Percentiles rank a stretch among this genome's conserved stretches.
Evolutionary conservation across 371 early-diverging fungal species (phyloP).

Genomic region (Lichtheimia hyalospora): DNA sequence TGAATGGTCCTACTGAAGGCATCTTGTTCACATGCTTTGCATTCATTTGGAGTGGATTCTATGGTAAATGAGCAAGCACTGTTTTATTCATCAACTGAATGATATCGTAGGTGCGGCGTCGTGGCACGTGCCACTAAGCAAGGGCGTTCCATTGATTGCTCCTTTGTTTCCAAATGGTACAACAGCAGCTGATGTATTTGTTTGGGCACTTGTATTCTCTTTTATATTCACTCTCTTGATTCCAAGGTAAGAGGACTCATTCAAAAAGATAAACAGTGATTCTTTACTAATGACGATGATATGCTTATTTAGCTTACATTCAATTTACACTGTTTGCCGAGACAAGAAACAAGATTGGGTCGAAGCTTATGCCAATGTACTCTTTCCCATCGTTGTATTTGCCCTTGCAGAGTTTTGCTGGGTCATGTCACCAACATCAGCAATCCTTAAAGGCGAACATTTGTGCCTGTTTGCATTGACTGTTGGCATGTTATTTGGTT

Average conservation of each 20-base stretch:
- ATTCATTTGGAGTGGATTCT: conserved; percentile 72
- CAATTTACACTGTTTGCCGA: conserved; percentile 32
- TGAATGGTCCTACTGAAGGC: conserved; percentile 97
- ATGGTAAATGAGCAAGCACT: conserved; percentile 27
- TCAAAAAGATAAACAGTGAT: no score
- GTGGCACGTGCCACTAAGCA: conserved; percentile 18
- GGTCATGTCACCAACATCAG: conserved; percentile 65
- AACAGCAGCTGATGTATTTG: conserved; percentile 18
- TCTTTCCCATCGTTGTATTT: conserved; percentile 59
- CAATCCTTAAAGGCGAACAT: conserved; percentile 60
- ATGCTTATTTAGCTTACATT: conserved; percentile 10
- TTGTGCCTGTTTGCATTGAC: conserved; percentile 71
- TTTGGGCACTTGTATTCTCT: conserved; percentile 18
- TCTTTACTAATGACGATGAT: neutral
- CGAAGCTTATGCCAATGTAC: conserved; percentile 18
- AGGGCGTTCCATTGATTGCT: conserved; percentile 13
- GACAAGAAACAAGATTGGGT: conserved; percentile 19
- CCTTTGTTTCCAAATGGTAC: conserved; percentile 13
- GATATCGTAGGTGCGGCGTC: conserved; percentile 12
- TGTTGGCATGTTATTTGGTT: conserved; percentile 81
- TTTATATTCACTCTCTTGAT: conserved; percentile 14
- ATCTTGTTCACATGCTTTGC: conserved; percentile 74
- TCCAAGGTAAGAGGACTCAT: conserved; percentile 7
- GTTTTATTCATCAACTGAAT: neutral
- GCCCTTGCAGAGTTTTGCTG: conserved; percentile 60